Percentiles rank a stretch among this genome's conserved stretches.
Conservation (phyloP, 345 rosid genomes). For the Balakata baccata region DNA sequence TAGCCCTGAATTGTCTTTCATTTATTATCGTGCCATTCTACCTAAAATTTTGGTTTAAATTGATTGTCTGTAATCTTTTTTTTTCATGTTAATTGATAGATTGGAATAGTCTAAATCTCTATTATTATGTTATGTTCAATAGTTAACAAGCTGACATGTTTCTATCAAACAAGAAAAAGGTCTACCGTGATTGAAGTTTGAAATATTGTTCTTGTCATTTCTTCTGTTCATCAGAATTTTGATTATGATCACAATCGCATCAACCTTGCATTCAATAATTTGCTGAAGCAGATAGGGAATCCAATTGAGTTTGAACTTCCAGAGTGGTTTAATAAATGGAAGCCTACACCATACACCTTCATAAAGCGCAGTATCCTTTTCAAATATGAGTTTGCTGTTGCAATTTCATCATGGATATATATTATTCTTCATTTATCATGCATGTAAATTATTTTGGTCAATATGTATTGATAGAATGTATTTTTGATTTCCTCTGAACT, state of each 20-base stretch:
- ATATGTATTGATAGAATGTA: background rate
- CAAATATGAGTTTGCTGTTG: background rate
- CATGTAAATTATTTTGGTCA: background rate
- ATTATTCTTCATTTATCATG: background rate
- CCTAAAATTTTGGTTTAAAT: background rate
- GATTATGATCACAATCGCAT: constrained; percentile 44
- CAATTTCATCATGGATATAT: constrained; percentile 5
- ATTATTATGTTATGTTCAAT: background rate
- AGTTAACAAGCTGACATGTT: background rate
- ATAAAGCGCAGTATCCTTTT: constrained; percentile 86
- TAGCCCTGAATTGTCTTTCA: background rate
- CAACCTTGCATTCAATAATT: constrained; percentile 50
- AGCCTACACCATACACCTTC: constrained; percentile 57
- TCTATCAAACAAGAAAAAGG: background rate
- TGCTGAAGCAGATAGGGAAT: constrained; percentile 61
- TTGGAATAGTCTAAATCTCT: background rate
- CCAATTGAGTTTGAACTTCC: constrained; percentile 80
- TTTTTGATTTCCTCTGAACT: background rate
- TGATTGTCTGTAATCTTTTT: background rate
- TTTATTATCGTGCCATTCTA: background rate
- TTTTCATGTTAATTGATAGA: background rate
- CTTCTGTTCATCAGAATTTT: constrained; percentile 43
- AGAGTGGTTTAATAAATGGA: constrained; percentile 65
- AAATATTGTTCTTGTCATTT: constrained; percentile 10
- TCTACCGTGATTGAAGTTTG: background rate